phyloP scores from a whole-genome alignment of 1,284 basidiomycete species.

The Thecaphora frezii region DNA sequence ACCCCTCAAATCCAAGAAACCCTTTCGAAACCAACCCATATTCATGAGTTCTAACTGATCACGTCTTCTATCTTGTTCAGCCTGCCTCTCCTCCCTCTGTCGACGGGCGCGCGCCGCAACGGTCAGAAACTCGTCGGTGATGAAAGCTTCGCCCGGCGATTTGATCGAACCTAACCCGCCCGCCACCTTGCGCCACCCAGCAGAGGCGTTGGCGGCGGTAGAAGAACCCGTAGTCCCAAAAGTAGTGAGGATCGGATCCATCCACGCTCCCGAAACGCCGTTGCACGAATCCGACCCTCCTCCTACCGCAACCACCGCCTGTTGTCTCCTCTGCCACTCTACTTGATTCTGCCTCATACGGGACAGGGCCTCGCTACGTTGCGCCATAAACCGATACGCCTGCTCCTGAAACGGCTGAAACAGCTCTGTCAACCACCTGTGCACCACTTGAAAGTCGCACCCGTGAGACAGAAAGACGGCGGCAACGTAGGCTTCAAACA shows the following conservation, averaged over 20 bases:
- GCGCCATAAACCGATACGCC: conserved; percentile 37
- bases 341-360: background rate
- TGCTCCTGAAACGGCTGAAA: conserved; percentile 38
- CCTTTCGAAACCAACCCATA: conserved; percentile 35
- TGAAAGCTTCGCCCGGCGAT: conserved; percentile 10
- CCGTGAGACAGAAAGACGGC: conserved; percentile 32
- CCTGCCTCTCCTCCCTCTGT: conserved; percentile 18
- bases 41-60: conserved; percentile 31
- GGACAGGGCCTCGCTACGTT: conserved; percentile 20
- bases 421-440: conserved; percentile 23
- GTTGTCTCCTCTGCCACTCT: too few relatives aligned
- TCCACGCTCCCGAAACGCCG: background rate
- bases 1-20: conserved; percentile 19
- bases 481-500: conserved; percentile 38
- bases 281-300: background rate
- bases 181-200: too few relatives aligned
- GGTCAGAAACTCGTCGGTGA: conserved; percentile 35
- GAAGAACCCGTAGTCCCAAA: too few relatives aligned
- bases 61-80: conserved; percentile 15
- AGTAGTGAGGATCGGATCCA: background rate
- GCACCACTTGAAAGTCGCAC: conserved; percentile 28
- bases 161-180: too few relatives aligned
- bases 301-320: background rate
- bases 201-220: too few relatives aligned
- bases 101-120: conserved; percentile 24